Evolutionary conservation across 768 basidiomycete species (phyloP).

Genomic region (Suillus plorans): DNA sequence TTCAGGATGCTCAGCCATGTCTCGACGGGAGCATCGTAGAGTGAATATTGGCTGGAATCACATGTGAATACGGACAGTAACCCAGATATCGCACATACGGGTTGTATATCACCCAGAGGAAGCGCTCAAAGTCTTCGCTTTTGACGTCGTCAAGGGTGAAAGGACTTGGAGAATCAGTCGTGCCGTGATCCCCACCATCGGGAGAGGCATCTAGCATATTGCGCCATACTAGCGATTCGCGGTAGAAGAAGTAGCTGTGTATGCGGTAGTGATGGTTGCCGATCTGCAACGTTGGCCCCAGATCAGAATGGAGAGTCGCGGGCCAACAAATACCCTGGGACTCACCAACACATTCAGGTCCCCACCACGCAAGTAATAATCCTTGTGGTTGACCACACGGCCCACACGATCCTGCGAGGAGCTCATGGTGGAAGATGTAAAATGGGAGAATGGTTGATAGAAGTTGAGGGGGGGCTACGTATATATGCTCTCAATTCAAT

Average conservation of each 20-base stretch:
- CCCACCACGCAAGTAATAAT: conserved; percentile 55
- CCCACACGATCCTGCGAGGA: conserved; percentile 11
- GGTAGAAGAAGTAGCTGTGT: conserved; percentile 37
- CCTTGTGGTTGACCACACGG: conserved; percentile 23
- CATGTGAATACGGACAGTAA: neutral
- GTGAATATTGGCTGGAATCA: conserved; percentile 48
- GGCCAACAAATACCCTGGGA: neutral
- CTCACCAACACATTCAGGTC: conserved; percentile 56
- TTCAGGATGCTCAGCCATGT: conserved; percentile 57
- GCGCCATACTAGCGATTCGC: conserved; percentile 34
- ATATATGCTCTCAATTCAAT: neutral
- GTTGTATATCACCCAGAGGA: conserved; percentile 60
- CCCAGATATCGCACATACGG: conserved; percentile 33
- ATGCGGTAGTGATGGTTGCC: conserved; percentile 32
- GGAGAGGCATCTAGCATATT: conserved; percentile 17
- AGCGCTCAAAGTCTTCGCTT: conserved; percentile 40
- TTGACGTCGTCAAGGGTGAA: conserved; percentile 31
- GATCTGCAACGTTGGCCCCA: conserved; percentile 25
- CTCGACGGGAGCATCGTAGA: conserved; percentile 47
- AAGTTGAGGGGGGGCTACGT: neutral
- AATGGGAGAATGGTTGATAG: neutral
- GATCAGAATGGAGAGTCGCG: neutral
- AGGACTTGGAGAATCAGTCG: neutral
- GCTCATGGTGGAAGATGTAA: neutral
- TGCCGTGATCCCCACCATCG: neutral